These are phyloP conservation scores for Cornus florida DNA, from an alignment of 148 eudicot genomes.

Conservation along the genomic window DNA sequence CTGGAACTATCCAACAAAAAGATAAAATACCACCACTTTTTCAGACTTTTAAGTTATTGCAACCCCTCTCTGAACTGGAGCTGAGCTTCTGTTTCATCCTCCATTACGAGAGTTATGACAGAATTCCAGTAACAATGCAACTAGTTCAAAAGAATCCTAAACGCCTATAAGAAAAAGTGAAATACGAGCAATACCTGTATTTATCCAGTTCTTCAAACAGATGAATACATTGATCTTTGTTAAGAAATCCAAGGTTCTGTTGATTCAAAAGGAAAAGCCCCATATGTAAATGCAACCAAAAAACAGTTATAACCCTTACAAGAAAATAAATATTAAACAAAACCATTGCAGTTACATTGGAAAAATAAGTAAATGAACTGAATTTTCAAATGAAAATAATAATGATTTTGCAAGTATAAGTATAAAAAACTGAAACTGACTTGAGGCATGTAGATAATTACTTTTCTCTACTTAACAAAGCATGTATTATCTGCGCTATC, in stretches of 20 bases:
- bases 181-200: conserved; percentile 59
- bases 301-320: neutral
- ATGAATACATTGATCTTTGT: conserved; percentile 67
- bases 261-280: conserved; percentile 10
- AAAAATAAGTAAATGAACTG: neutral
- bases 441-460: neutral
- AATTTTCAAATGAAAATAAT: neutral
- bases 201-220: conserved; percentile 85
- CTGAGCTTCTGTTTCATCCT: neutral
- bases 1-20: too few species aligned
- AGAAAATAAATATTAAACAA: neutral
- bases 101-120: neutral
- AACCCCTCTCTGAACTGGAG: neutral
- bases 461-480: neutral
- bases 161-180: neutral
- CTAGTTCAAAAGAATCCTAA: neutral
- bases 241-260: conserved; percentile 55
- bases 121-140: neutral
- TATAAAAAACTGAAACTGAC: neutral
- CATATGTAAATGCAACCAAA: conserved; percentile 7
- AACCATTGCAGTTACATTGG: conserved; percentile 1
- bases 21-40: too few species aligned
- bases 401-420: neutral
- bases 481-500: neutral
- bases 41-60: neutral